Percentiles rank a stretch among this genome's conserved stretches.
Conservation (phyloP, 768 basidiomycete species). For the Megacollybia marginata region DNA sequence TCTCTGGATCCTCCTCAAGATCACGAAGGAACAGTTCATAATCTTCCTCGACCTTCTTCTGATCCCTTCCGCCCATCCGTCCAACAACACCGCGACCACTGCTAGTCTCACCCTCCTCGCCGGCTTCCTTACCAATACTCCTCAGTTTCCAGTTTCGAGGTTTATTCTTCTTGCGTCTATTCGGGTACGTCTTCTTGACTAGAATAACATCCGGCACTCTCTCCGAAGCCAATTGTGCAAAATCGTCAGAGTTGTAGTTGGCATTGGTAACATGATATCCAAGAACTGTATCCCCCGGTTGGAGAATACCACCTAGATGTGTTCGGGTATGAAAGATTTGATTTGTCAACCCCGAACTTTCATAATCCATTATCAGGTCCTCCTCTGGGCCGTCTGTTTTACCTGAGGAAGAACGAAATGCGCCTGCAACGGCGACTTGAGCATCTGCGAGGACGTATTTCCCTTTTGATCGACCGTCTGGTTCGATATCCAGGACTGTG, state of each 20-base stretch:
- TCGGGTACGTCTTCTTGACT: constrained; percentile 93
- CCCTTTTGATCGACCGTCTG: constrained; percentile 46
- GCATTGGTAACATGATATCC: constrained; percentile 85
- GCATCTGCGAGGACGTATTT: constrained; percentile 75
- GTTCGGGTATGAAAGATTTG: constrained; percentile 95
- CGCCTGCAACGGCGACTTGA: constrained; percentile 81
- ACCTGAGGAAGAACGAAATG: constrained; percentile 51
- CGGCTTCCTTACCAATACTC: constrained; percentile 89
- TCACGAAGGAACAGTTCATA: constrained; percentile 95
- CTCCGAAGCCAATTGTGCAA: constrained; percentile 53
- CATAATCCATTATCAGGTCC: constrained; percentile 53
- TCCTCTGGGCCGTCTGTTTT: constrained; percentile 31
- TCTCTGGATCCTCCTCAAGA: constrained; percentile 90
- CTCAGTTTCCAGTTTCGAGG: constrained; percentile 81
- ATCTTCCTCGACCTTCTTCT: constrained; percentile 91
- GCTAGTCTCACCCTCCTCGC: constrained; percentile 78
- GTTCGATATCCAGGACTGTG: constrained; percentile 90
- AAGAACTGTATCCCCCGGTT: constrained; percentile 90
- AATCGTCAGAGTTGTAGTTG: constrained; percentile 92
- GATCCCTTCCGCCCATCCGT: constrained; percentile 81
- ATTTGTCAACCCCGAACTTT: constrained; percentile 48
- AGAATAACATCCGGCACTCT: constrained; percentile 89
- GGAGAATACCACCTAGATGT: constrained; percentile 85
- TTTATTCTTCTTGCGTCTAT: constrained; percentile 84
- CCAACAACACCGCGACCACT: constrained; percentile 82